Percentiles rank a stretch among this genome's conserved stretches.
phyloP scores from a whole-genome alignment of 805 yeast genomes.

The Clavispora asparagi region DNA sequence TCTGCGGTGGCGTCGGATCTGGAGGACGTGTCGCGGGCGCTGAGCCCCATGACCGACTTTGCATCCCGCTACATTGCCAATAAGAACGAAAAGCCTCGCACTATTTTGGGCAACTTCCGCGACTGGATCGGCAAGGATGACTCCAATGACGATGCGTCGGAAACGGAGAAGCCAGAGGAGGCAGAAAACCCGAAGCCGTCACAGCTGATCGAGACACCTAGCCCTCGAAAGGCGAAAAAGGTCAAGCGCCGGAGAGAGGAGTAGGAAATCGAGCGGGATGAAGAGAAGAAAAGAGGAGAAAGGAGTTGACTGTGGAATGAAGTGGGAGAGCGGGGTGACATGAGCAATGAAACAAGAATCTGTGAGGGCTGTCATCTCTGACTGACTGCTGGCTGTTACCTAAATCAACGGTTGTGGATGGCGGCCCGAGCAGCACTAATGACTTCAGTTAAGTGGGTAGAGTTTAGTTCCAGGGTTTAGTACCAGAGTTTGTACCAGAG shows the following conservation, averaged over 20 bases:
- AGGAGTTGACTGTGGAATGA: too few species aligned
- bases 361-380: too few species aligned
- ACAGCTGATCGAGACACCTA: conserved; percentile 5
- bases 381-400: too few species aligned
- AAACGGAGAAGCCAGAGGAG: conserved; percentile 1
- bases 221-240: neutral
- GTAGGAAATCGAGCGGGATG: neutral
- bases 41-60: conserved; percentile 62
- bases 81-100: conserved; percentile 31
- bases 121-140: conserved; percentile 37
- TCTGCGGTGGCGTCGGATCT: conserved; percentile 19
- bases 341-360: too few species aligned
- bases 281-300: too few species aligned
- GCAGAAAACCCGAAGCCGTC: conserved; percentile 3
- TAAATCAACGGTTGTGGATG: neutral
- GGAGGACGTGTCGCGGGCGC: conserved; percentile 25
- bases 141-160: conserved; percentile 16
- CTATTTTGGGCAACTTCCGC: conserved; percentile 36
- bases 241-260: neutral
- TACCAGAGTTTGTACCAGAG: too few species aligned
- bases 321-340: too few species aligned
- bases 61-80: conserved; percentile 61
- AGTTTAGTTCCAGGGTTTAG: too few species aligned
- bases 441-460: too few species aligned
- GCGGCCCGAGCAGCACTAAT: too few species aligned